These are phyloP conservation scores for Rhizophora mangle DNA, from an alignment of 345 rosid species.

Conservation along the genomic window DNA sequence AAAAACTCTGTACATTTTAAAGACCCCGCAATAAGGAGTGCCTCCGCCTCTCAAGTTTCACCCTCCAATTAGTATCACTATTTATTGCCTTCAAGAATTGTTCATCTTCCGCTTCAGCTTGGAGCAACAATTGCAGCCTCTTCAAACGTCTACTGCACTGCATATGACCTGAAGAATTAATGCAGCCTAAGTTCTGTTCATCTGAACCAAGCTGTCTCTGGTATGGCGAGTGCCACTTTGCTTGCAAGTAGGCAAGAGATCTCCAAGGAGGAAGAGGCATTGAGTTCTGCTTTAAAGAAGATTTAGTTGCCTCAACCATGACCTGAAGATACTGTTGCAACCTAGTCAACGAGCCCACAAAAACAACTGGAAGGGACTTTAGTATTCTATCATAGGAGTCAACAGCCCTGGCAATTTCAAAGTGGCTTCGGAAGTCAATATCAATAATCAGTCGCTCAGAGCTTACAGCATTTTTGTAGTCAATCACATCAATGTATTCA, in stretches of 20 bases:
- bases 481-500: slow-evolving; percentile 76
- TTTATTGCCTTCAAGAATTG: slow-evolving; percentile 49
- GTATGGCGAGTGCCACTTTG: slow-evolving; percentile 77
- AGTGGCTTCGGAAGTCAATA: slow-evolving; percentile 84
- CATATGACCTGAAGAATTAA: slow-evolving; percentile 34
- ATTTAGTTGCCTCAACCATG: slow-evolving; percentile 82
- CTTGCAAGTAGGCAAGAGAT: slow-evolving; percentile 73
- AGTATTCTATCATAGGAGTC: slow-evolving; percentile 71
- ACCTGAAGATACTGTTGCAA: slow-evolving; percentile 72
- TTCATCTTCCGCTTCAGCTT: slow-evolving; percentile 53
- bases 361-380: slow-evolving; percentile 71
- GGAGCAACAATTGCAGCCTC: slow-evolving; percentile 61
- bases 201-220: slow-evolving; percentile 49
- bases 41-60: slow-evolving; percentile 50
- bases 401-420: slow-evolving; percentile 92
- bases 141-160: slow-evolving; percentile 65
- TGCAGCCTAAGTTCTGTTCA: slow-evolving; percentile 26
- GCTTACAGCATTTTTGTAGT: slow-evolving; percentile 36
- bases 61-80: slow-evolving; percentile 37
- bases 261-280: slow-evolving; percentile 99
- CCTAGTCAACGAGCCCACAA: slow-evolving; percentile 60
- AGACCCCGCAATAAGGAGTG: slow-evolving; percentile 39
- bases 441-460: slow-evolving; percentile 78
- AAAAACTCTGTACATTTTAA: slow-evolving; percentile 31
- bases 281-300: slow-evolving; percentile 81